A percentile compares a stretch with the other conserved stretches of the same genome.
phyloP scores from a whole-genome alignment of 169 alveolate species.

The Ichthyophthirius multifiliis region DNA sequence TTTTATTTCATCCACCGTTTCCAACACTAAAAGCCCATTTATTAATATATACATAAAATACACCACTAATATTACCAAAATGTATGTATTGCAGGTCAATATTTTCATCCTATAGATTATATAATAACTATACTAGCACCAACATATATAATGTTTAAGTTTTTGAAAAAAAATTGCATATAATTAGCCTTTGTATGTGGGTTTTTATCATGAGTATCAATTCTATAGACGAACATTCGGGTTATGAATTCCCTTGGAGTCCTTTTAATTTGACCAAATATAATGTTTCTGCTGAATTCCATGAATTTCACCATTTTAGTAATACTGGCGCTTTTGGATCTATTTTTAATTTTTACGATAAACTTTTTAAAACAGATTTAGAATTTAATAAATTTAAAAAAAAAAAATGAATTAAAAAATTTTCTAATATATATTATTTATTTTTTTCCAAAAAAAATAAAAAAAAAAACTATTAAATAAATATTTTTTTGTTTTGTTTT shows the following conservation, averaged over 20 bases:
- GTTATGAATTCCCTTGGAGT: slow-evolving; percentile 4
- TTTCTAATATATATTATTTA: no score
- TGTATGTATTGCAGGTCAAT: slow-evolving; percentile 1
- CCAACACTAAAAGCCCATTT: background rate
- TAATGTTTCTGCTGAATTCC: slow-evolving; percentile 3
- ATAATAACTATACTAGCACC: background rate
- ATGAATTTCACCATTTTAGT: background rate
- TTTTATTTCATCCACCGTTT: background rate
- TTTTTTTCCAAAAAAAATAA: no score
- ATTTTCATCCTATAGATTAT: background rate
- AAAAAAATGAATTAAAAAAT: background rate
- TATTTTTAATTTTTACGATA: background rate
- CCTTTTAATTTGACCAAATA: background rate
- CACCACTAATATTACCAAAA: background rate
- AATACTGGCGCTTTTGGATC: background rate
- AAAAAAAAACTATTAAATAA: no score
- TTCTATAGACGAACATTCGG: background rate
- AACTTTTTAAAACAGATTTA: background rate
- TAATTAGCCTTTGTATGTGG: background rate
- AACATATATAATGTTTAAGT: background rate
- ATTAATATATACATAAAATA: background rate
- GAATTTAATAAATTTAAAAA: background rate
- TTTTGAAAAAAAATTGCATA: background rate
- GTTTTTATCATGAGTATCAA: background rate
- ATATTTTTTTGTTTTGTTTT: no score